phyloP scores from a whole-genome alignment of 2,329 filamentous ascomycete species.

The Beauveria sp. region DNA sequence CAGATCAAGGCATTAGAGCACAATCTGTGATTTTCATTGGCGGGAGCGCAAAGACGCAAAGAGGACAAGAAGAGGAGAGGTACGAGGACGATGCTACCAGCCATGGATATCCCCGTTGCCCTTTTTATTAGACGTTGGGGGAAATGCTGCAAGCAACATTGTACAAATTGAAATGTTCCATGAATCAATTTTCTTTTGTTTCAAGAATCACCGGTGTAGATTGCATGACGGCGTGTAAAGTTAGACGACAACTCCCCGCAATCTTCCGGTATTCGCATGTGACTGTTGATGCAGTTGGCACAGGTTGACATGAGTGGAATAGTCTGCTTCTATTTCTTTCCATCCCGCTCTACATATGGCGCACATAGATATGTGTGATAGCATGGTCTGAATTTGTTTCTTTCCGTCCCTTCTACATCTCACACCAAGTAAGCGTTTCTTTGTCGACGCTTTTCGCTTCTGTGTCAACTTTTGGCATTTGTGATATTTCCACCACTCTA shows the following conservation, averaged over 20 bases:
- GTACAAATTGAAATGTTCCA: constrained; percentile 14
- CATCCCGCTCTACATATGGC: too few relatives aligned
- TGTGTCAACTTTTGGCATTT: not conserved
- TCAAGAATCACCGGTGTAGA: not conserved
- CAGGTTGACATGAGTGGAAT: too few relatives aligned
- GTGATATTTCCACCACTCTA: constrained; percentile 1
- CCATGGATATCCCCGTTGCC: not conserved
- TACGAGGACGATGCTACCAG: not conserved
- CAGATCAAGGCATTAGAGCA: constrained; percentile 6
- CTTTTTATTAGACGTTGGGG: constrained; percentile 11
- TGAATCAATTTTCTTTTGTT: constrained; percentile 12
- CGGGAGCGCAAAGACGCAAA: not conserved
- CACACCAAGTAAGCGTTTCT: not conserved
- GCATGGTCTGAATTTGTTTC: not conserved
- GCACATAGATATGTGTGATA: not conserved
- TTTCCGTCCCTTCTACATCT: constrained; percentile 4
- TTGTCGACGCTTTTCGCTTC: not conserved
- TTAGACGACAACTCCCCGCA: not conserved
- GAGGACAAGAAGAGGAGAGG: not conserved
- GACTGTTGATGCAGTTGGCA: not conserved
- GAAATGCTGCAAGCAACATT: constrained; percentile 11
- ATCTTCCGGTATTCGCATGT: not conserved
- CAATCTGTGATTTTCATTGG: not conserved
- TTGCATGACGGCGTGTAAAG: not conserved
- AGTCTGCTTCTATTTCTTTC: too few relatives aligned